Base-by-base conservation (phyloP, 1,284 basidiomycete species). In the Puccinia horiana region DNA sequence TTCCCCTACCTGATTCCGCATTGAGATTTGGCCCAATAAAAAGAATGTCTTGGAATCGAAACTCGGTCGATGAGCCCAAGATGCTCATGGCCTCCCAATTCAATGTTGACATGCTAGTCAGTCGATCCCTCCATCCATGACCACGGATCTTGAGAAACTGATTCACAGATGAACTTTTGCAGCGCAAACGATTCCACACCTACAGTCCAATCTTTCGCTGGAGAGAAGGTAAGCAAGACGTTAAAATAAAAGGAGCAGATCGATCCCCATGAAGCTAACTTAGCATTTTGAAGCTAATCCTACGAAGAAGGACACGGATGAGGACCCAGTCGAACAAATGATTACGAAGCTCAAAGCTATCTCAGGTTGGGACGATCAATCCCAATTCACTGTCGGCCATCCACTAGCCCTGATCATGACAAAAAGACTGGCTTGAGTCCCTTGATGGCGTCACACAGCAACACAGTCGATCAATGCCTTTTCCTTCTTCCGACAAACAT, bases 181-280 rank as follows among this genome's bases (percentile, higher is more conserved):
- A 79, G 77, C 77, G 77, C 26, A 69, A 70, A 79, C 44, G 63
- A 40, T 70, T 79, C 1, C 77, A 79, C 42, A 79, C 77, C 52
- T 79, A 70, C 32, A 79, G 63, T 58, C 77, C 65, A 72, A 32
- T 79, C 29, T 52, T 70, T 72, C 77, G 77, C 44, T 79, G 77
- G 77, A 61, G 77, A 52, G 12, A n/a, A 14, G 49, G 77, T 79
- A 79, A 69, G 65, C 40, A 63, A 49, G 16, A 75, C 32, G 69
- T n/a, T n/a, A n/a, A n/a, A n/a, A n/a, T n/a, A n/a, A n/a, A n/a
- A n/a, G n/a, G n/a, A n/a, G n/a, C n/a, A n/a, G n/a, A n/a, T n/a
- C n/a, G n/a, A n/a, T n/a, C n/a, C n/a, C n/a, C n/a, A n/a, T n/a
- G n/a, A n/a, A n/a, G n/a, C 56, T 61, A 42, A 32, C 76, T 65